These are phyloP conservation scores for Penicillium sp. DNA, from an alignment of 2,329 filamentous ascomycete genomes.

Conservation along the genomic window DNA sequence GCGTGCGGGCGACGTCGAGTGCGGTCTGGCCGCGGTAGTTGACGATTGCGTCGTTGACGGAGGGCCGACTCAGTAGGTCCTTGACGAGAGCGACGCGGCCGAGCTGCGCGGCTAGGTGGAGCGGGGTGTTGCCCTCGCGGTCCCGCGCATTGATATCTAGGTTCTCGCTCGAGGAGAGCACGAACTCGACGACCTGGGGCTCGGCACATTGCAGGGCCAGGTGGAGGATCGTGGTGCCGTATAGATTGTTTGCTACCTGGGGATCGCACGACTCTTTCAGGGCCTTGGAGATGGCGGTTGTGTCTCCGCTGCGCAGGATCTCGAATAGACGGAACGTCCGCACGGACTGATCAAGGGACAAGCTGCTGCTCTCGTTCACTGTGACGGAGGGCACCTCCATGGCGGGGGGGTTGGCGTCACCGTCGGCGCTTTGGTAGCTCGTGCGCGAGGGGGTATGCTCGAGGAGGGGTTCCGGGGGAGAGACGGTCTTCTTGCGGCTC, in stretches of 20 bases:
- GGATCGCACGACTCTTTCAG: slow-evolving; percentile 63
- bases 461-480: slow-evolving; percentile 25
- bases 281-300: slow-evolving; percentile 81
- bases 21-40: slow-evolving; percentile 85
- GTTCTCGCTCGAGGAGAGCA: slow-evolving; percentile 72
- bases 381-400: slow-evolving; percentile 37
- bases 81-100: slow-evolving; percentile 80
- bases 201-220: slow-evolving; percentile 95
- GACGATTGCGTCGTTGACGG: slow-evolving; percentile 82
- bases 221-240: slow-evolving; percentile 85
- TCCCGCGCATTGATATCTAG: slow-evolving; percentile 89
- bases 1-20: slow-evolving; percentile 84
- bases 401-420: slow-evolving; percentile 15
- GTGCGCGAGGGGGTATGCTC: slow-evolving; percentile 32
- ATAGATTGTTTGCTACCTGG: slow-evolving; percentile 48
- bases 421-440: slow-evolving; percentile 21
- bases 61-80: slow-evolving; percentile 76
- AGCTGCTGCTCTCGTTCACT: slow-evolving; percentile 36
- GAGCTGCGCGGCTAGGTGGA: slow-evolving; percentile 83
- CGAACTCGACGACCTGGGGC: slow-evolving; percentile 86
- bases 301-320: slow-evolving; percentile 86
- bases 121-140: slow-evolving; percentile 88
- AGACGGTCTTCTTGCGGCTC: slow-evolving; percentile 31
- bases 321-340: slow-evolving; percentile 94
- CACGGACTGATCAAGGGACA: slow-evolving; percentile 86